Percentiles rank a stretch among this genome's conserved stretches.
phyloP scores from a whole-genome alignment of 495 filamentous ascomycete species.

The Neohortaea acidophila region DNA sequence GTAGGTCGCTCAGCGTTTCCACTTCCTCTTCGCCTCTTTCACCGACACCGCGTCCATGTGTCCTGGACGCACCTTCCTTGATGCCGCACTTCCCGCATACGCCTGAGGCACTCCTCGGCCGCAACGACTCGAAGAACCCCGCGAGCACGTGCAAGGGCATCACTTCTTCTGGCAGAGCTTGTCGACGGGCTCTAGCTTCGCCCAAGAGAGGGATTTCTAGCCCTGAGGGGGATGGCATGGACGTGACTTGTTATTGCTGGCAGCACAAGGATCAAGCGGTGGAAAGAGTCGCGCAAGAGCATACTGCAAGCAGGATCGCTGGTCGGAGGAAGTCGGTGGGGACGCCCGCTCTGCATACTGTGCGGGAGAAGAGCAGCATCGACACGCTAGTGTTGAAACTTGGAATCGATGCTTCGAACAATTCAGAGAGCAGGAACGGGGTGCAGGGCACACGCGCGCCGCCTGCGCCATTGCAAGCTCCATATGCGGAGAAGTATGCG shows the following conservation, averaged over 20 bases:
- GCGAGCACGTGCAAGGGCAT: constrained; percentile 76
- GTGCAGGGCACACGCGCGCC: no score
- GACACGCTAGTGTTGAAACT: constrained; percentile 69
- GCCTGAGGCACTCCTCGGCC: constrained; percentile 62
- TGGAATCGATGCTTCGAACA: constrained; percentile 48
- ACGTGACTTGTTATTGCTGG: constrained; percentile 62
- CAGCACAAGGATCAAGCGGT: constrained; percentile 81
- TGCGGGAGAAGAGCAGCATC: constrained; percentile 54
- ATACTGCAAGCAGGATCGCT: not conserved
- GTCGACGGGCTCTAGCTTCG: constrained; percentile 49
- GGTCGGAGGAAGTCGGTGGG: constrained; percentile 6
- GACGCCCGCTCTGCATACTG: constrained; percentile 22
- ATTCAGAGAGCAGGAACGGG: no score
- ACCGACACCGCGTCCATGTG: no score
- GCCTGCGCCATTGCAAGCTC: not conserved
- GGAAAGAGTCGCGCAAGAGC: not conserved
- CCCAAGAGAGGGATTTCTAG: constrained; percentile 24
- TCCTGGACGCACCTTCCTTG: no score
- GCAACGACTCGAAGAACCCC: constrained; percentile 71
- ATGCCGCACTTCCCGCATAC: constrained; percentile 45
- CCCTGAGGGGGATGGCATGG: constrained; percentile 5
- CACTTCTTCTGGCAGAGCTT: constrained; percentile 60
- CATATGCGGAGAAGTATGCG: constrained; percentile 21
- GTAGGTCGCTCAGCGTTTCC: no score
- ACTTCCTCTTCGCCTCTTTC: no score